These are phyloP conservation scores for Polytrichum formosum DNA, from an alignment of 225 moss, liverwort and hornwort species.

Conservation along the genomic window DNA sequence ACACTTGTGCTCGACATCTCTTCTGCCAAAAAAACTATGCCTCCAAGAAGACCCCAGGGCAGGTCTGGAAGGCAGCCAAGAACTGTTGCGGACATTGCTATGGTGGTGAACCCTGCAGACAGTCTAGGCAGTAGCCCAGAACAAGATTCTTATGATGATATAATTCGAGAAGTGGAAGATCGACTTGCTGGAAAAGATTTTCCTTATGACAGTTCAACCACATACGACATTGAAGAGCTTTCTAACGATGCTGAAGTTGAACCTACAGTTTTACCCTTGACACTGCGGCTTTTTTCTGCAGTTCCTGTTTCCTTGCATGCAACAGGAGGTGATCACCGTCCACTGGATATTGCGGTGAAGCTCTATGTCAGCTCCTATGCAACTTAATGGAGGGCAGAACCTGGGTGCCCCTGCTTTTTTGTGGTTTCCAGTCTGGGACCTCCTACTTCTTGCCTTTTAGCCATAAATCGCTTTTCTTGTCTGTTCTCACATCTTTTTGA, in stretches of 20 bases:
- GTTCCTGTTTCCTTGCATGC: conserved; percentile 91
- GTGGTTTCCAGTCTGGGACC: too few relatives aligned
- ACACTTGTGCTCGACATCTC: conserved; percentile 81
- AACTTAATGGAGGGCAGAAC: conserved; percentile 25
- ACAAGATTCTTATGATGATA: conserved; percentile 70
- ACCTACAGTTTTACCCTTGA: conserved; percentile 86
- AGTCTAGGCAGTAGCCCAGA: conserved; percentile 47
- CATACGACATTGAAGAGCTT: conserved; percentile 44
- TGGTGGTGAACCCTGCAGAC: conserved; percentile 86
- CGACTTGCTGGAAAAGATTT: conserved; percentile 79
- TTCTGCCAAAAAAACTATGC: conserved; percentile 45
- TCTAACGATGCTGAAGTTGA: conserved; percentile 70
- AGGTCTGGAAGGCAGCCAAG: conserved; percentile 65
- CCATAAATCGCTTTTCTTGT: too few relatives aligned
- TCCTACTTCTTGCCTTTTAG: too few relatives aligned
- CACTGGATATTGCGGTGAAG: conserved; percentile 84
- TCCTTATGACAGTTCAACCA: conserved; percentile 44
- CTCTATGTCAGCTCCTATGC: conserved; percentile 95
- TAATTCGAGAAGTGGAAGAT: conserved; percentile 89
- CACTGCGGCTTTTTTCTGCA: conserved; percentile 74
- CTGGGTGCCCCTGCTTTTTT: too few relatives aligned
- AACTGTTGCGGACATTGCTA: conserved; percentile 88
- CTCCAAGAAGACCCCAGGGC: conserved; percentile 56
- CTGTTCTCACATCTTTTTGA: too few relatives aligned
- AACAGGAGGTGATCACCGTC: conserved; percentile 77